A percentile compares a stretch with the other conserved stretches of the same genome.
These are phyloP conservation scores for Plasmodium inui DNA, from an alignment of 169 alveolate species.

Conservation along the genomic window DNA sequence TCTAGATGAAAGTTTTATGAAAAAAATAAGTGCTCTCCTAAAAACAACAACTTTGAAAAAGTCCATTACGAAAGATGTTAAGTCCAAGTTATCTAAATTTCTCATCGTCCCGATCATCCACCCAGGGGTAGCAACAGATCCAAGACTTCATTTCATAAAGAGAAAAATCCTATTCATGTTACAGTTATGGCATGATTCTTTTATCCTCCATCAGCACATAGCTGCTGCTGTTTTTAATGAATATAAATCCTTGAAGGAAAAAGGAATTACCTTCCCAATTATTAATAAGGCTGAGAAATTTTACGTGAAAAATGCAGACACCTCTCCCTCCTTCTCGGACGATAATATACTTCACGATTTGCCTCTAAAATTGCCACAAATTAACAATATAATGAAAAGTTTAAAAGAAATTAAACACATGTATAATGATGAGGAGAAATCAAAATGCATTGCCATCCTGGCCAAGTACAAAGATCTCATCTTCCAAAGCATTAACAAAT, in stretches of 20 bases:
- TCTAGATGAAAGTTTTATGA: slow-evolving; percentile 83
- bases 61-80: slow-evolving; percentile 81
- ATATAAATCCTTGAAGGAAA: slow-evolving; percentile 79
- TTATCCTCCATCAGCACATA: slow-evolving; percentile 79
- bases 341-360: slow-evolving; percentile 57
- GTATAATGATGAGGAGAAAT: slow-evolving; percentile 27
- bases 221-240: slow-evolving; percentile 80
- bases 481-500: slow-evolving; percentile 39
- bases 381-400: slow-evolving; percentile 58
- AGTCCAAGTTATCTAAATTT: slow-evolving; percentile 83
- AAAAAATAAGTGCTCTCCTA: slow-evolving; percentile 77
- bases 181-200: slow-evolving; percentile 84
- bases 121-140: slow-evolving; percentile 87
- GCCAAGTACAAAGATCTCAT: slow-evolving; percentile 35
- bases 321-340: slow-evolving; percentile 46
- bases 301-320: slow-evolving; percentile 70
- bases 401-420: slow-evolving; percentile 65
- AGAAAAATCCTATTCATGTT: slow-evolving; percentile 81
- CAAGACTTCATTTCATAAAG: slow-evolving; percentile 84
- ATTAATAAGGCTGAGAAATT: slow-evolving; percentile 69
- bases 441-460: slow-evolving; percentile 46
- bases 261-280: slow-evolving; percentile 79
- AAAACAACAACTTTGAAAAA: slow-evolving; percentile 78
- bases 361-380: slow-evolving; percentile 64
- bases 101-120: slow-evolving; percentile 81